Evolutionary conservation across 2,329 filamentous ascomycete species (phyloP).

Genomic region (Aspergillus costaricaensis): DNA sequence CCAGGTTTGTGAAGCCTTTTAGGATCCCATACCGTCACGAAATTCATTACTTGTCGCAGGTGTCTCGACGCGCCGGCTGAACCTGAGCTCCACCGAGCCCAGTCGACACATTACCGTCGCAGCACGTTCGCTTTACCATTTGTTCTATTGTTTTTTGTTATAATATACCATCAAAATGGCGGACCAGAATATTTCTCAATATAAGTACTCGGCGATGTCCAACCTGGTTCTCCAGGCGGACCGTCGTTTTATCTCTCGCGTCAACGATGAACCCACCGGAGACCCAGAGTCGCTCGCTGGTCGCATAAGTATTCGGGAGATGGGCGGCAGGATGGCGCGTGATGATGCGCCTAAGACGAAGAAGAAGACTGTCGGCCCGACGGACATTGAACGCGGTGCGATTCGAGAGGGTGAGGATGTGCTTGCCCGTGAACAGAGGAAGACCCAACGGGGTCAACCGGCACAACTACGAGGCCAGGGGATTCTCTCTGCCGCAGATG

Average conservation of each 20-base stretch:
- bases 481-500: conserved; percentile 79
- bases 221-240: conserved; percentile 99
- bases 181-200: conserved; percentile 80
- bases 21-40: conserved; percentile 25
- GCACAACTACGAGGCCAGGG: conserved; percentile 71
- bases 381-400: conserved; percentile 72
- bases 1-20: conserved; percentile 39
- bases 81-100: conserved; percentile 36
- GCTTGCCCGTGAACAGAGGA: conserved; percentile 78
- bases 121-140: conserved; percentile 27
- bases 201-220: conserved; percentile 99
- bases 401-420: conserved; percentile 82
- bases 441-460: conserved; percentile 75
- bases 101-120: conserved; percentile 31
- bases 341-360: conserved; percentile 80
- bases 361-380: conserved; percentile 66
- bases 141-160: conserved; percentile 21
- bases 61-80: conserved; percentile 37
- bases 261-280: conserved; percentile 91
- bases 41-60: conserved; percentile 29
- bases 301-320: conserved; percentile 88
- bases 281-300: conserved; percentile 97
- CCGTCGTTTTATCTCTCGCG: conserved; percentile 88
- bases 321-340: conserved; percentile 81
- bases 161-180: conserved; percentile 59